These are phyloP conservation scores for Saccharum hybrid DNA, from an alignment of 202 grass and related monocot species.

Conservation along the genomic window DNA sequence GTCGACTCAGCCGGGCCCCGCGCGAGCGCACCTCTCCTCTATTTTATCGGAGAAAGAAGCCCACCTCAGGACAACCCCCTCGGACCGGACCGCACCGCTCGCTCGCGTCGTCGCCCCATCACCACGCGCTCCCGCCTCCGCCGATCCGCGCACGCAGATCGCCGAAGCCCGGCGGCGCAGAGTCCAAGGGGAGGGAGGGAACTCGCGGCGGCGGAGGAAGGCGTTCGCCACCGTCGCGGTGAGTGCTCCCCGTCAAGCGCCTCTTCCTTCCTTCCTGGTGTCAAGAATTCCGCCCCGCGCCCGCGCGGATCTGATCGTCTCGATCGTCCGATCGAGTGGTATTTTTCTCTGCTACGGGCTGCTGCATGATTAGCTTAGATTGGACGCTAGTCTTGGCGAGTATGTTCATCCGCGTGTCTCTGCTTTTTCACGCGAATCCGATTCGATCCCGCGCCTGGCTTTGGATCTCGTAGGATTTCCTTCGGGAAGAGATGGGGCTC, in stretches of 20 bases:
- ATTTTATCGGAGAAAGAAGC: too few species aligned
- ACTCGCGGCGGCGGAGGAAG: conserved; percentile 6
- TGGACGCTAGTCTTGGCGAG: background rate
- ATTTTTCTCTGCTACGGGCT: background rate
- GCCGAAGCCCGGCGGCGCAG: background rate
- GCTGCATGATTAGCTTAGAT: conserved; percentile 14
- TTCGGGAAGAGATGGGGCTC: conserved; percentile 72
- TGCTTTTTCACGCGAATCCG: conserved; percentile 1
- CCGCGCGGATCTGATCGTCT: conserved; percentile 40
- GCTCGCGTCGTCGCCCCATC: conserved; percentile 20
- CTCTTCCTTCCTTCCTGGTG: too few species aligned
- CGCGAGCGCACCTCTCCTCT: background rate
- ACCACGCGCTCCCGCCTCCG: conserved; percentile 16
- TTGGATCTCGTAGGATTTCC: conserved; percentile 30
- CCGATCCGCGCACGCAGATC: conserved; percentile 37
- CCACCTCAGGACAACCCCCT: too few species aligned
- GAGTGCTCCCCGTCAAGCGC: conserved; percentile 6
- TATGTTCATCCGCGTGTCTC: conserved; percentile 1
- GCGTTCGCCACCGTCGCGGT: conserved; percentile 36
- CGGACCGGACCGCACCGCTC: background rate
- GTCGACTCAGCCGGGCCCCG: conserved; percentile 28
- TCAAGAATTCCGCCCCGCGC: background rate
- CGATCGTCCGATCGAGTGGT: background rate
- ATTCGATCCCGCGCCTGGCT: conserved; percentile 13
- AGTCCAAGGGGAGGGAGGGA: conserved; percentile 5